phyloP scores from a whole-genome alignment of 352 stramenopile genomes.

The Phytopythium ostracodes region DNA sequence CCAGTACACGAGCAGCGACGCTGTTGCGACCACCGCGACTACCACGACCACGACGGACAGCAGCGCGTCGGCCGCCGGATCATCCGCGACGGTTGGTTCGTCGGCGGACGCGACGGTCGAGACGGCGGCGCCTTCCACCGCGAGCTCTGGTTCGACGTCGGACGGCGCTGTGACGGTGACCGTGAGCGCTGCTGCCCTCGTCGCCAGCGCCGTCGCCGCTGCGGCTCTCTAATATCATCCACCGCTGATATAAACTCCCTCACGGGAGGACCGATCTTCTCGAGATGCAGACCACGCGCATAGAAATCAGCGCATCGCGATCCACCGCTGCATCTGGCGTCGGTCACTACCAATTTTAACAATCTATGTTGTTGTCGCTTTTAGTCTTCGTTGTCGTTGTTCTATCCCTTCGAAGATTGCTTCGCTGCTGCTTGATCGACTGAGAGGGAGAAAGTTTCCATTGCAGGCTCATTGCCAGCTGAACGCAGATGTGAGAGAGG shows the following conservation, averaged over 20 bases:
- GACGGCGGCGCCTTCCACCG: background rate
- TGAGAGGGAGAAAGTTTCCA: background rate
- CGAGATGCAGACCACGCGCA: background rate
- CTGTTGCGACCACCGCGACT: background rate
- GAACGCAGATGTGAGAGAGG: background rate
- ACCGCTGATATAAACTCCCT: background rate
- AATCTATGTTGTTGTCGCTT: background rate
- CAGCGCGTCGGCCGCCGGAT: background rate
- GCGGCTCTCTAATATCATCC: conserved; percentile 4
- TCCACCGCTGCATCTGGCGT: background rate
- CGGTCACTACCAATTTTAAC: background rate
- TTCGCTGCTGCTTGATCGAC: background rate
- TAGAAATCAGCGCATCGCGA: background rate
- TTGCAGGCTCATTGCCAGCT: background rate
- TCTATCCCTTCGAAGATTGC: too few relatives aligned
- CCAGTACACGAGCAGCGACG: conserved; percentile 6
- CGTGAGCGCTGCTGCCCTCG: conserved; percentile 2
- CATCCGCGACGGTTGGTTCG: conserved; percentile 2
- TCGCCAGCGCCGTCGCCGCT: conserved; percentile 4
- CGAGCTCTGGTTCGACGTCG: background rate
- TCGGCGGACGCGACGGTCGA: background rate
- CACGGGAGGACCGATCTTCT: background rate
- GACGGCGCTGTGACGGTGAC: background rate
- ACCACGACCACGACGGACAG: background rate
- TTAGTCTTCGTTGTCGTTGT: too few relatives aligned